Conservation (phyloP, 2,329 filamentous ascomycete species). For the Penicillium nordicum region DNA sequence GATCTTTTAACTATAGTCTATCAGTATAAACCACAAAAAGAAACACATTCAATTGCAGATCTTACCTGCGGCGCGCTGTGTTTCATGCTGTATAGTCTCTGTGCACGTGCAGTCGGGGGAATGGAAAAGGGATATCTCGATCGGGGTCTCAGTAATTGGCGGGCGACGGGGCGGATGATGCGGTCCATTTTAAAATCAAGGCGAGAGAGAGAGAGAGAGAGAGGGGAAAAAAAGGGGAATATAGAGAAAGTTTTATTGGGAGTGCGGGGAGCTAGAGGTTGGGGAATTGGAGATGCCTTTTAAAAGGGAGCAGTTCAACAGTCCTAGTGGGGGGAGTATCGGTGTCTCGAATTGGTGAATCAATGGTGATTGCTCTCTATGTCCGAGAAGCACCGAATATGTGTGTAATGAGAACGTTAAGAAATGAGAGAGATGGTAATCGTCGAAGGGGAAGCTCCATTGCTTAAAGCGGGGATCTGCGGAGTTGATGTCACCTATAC, state of each 20-base stretch:
- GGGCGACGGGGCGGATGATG: slow-evolving; percentile 35
- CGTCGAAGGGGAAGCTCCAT: slow-evolving; percentile 19
- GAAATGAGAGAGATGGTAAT: not conserved
- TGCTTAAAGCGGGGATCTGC: slow-evolving; percentile 14
- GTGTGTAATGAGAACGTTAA: not conserved
- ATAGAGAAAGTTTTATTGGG: slow-evolving; percentile 8
- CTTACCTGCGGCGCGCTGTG: slow-evolving; percentile 41
- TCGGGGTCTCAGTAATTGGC: slow-evolving; percentile 35
- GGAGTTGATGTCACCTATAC: slow-evolving; percentile 16
- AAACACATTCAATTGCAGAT: not conserved
- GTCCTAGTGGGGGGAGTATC: not conserved
- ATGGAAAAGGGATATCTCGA: slow-evolving; percentile 37
- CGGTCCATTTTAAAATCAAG: slow-evolving; percentile 30
- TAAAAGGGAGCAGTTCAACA: slow-evolving; percentile 8
- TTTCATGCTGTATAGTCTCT: slow-evolving; percentile 42
- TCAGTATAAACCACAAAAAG: not conserved
- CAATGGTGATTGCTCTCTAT: slow-evolving; percentile 23
- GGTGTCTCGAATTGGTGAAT: slow-evolving; percentile 1
- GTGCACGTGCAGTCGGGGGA: slow-evolving; percentile 30
- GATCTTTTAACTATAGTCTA: slow-evolving; percentile 64
- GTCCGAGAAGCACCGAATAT: slow-evolving; percentile 25
- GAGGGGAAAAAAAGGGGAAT: slow-evolving; percentile 1
- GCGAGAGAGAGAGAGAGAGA: not conserved
- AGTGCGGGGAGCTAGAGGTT: slow-evolving; percentile 15
- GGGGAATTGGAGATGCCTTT: slow-evolving; percentile 16